phyloP scores from a whole-genome alignment of 1,139 yeast species.

The Yamadazyma songkhlaensis region DNA sequence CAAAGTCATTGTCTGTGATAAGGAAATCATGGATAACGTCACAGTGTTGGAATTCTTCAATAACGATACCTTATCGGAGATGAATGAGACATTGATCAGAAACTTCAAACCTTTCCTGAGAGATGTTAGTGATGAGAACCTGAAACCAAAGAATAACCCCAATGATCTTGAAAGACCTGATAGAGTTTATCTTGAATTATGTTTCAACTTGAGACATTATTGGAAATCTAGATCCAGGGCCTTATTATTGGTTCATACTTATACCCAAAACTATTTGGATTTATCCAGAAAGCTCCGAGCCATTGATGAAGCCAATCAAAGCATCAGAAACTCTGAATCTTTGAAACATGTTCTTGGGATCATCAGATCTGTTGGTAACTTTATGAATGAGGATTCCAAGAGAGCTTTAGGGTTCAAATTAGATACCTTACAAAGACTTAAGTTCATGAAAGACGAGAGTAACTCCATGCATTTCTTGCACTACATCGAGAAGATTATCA shows the following conservation, averaged over 20 bases:
- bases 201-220: conserved; percentile 73
- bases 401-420: conserved; percentile 83
- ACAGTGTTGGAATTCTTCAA: conserved; percentile 82
- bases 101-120: conserved; percentile 72
- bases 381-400: conserved; percentile 82
- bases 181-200: conserved; percentile 70
- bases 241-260: conserved; percentile 61
- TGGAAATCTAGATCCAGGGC: conserved; percentile 90
- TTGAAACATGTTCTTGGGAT: conserved; percentile 69
- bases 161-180: conserved; percentile 76
- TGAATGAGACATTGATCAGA: conserved; percentile 63
- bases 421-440: conserved; percentile 77
- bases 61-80: conserved; percentile 66
- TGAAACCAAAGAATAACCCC: conserved; percentile 56
- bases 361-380: conserved; percentile 84
- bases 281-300: conserved; percentile 58
- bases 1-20: conserved; percentile 70
- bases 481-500: conserved; percentile 76
- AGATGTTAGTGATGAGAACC: conserved; percentile 38
- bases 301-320: conserved; percentile 65
- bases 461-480: conserved; percentile 82
- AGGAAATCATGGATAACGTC: conserved; percentile 61
- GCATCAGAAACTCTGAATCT: conserved; percentile 60
- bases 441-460: conserved; percentile 79
- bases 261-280: conserved; percentile 72